A percentile compares a stretch with the other conserved stretches of the same genome.
phyloP scores from a whole-genome alignment of 306 rosid genomes.

The Rosa rugosa region DNA sequence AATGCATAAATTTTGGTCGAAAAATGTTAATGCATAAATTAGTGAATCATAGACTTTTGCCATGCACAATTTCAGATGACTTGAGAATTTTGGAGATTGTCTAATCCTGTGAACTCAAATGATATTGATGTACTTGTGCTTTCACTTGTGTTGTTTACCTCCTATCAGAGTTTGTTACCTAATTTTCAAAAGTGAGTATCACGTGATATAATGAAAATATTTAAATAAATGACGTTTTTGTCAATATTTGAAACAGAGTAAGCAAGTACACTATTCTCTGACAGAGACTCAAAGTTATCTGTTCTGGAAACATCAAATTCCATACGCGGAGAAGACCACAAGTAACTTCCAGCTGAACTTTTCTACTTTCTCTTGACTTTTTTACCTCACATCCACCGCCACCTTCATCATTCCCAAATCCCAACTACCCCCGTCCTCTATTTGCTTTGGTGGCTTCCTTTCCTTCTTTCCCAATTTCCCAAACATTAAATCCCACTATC shows the following conservation, averaged over 20 bases:
- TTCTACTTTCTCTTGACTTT: neutral
- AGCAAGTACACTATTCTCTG: slow-evolving; percentile 32
- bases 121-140: neutral
- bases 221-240: neutral
- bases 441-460: neutral
- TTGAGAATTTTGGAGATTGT: neutral
- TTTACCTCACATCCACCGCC: slow-evolving; percentile 25
- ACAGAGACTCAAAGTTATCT: slow-evolving; percentile 40
- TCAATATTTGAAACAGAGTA: neutral
- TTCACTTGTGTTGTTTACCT: too few species aligned
- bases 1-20: neutral
- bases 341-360: slow-evolving; percentile 1
- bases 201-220: neutral
- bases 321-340: slow-evolving; percentile 37
- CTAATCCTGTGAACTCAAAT: neutral
- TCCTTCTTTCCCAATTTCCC: slow-evolving; percentile 2
- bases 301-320: slow-evolving; percentile 26
- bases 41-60: neutral
- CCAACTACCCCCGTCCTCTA: slow-evolving; percentile 18
- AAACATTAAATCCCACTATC: slow-evolving; percentile 26
- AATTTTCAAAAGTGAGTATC: neutral
- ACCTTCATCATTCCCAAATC: slow-evolving; percentile 36
- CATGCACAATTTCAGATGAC: neutral
- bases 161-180: too few species aligned
- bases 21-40: neutral